Evolutionary conservation across 208 protist species (phyloP).

Genomic region (Spironucleus salmonicida): DNA sequence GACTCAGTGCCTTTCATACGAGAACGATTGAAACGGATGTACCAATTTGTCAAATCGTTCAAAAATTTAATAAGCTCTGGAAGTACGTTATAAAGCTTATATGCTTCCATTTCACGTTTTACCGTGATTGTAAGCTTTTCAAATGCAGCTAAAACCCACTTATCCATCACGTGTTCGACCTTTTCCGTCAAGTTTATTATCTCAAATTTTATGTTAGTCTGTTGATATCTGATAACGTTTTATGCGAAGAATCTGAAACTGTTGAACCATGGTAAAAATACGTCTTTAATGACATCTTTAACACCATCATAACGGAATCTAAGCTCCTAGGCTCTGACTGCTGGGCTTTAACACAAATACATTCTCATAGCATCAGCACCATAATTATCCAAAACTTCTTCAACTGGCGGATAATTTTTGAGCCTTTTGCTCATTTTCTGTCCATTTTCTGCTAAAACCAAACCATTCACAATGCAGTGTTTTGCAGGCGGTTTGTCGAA

Average conservation of each 20-base stretch:
- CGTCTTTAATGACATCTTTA: conserved; percentile 78
- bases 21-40: conserved; percentile 60
- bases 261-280: conserved; percentile 94
- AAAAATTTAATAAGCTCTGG: conserved; percentile 85
- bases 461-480: conserved; percentile 95
- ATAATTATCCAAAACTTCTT: conserved; percentile 71
- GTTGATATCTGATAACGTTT: conserved; percentile 62
- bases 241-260: conserved; percentile 89
- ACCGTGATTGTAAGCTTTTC: conserved; percentile 76
- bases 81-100: conserved; percentile 94
- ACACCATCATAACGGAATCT: conserved; percentile 77
- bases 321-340: conserved; percentile 84
- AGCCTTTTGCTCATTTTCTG: conserved; percentile 98
- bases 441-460: conserved; percentile 87
- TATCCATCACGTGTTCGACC: conserved; percentile 25
- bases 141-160: conserved; percentile 82
- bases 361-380: conserved; percentile 92
- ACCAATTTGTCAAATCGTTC: conserved; percentile 95
- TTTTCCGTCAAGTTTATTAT: conserved; percentile 4
- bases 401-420: conserved; percentile 97
- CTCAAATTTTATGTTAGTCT: conserved; percentile 17
- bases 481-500: conserved; percentile 90
- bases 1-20: conserved; percentile 14
- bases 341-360: conserved; percentile 97
- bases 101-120: conserved; percentile 76